Evolutionary conservation across 805 yeast species (phyloP).

Genomic region (Candida tibetensis): DNA sequence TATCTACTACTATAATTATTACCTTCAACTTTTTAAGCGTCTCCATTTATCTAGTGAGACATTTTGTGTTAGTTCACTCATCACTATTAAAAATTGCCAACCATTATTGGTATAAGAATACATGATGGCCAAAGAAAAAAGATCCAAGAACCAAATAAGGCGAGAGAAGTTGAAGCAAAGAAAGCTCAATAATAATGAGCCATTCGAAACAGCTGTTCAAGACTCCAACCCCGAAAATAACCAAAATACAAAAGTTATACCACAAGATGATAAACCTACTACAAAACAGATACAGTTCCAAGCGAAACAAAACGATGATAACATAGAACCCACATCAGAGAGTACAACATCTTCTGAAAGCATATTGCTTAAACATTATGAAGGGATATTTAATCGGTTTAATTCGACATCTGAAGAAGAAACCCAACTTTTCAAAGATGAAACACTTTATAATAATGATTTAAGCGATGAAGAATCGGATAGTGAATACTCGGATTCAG

Average conservation of each 20-base stretch:
- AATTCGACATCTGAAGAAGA: slow-evolving; percentile 5
- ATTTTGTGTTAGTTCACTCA: too few species aligned
- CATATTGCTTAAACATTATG: slow-evolving; percentile 18
- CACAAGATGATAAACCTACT: not conserved
- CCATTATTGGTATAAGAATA: too few species aligned
- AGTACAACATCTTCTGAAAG: not conserved
- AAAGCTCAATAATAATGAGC: slow-evolving; percentile 20
- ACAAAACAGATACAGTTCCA: too few species aligned
- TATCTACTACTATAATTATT: too few species aligned
- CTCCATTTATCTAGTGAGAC: too few species aligned
- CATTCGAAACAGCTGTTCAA: not conserved
- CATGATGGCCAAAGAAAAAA: slow-evolving; percentile 27
- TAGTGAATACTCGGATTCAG: slow-evolving; percentile 19
- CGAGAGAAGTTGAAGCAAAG: slow-evolving; percentile 44
- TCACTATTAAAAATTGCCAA: too few species aligned
- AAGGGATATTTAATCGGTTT: slow-evolving; percentile 19
- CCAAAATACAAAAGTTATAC: not conserved
- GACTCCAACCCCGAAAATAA: not conserved
- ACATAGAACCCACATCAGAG: not conserved
- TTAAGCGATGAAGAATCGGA: slow-evolving; percentile 20
- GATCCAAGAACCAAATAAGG: slow-evolving; percentile 54
- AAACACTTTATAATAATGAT: slow-evolving; percentile 19
- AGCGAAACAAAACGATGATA: not conserved
- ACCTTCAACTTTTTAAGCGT: too few species aligned
- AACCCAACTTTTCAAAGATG: slow-evolving; percentile 2